Base-by-base conservation (phyloP, 768 basidiomycete genomes). In the Leccinum fibrillosum region DNA sequence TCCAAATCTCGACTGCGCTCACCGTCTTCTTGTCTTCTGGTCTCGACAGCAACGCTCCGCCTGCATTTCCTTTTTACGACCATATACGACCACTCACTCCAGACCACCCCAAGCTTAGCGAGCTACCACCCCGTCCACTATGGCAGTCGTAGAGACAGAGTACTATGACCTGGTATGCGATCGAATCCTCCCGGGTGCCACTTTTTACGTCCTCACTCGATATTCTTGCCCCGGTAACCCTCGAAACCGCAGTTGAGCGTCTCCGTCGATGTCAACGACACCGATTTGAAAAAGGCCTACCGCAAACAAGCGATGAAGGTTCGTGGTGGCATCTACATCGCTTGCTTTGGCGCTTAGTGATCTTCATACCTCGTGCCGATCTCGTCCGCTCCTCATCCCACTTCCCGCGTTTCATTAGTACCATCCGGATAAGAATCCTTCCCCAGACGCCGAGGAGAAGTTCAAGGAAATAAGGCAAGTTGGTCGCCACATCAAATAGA, bases 391-490 rank as follows among this genome's bases (percentile, higher is more conserved):
- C 37, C 3, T 35, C 26, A 42, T 53, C n/a, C 19, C 55, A 30
- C 45, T 35, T 58, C 47, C n/a, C 11, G 42, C 19, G 13, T 50
- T 58, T 39, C n/a, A 19, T 32, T 64, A 94, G 90, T 96, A 88
- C 70, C 94, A 97, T 70, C 95, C 94, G 5, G 95, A 97, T 76
- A 97, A 96, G 82, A 98, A 98, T 68, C 81, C 85, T 7, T 89
- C 92, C 4, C 82, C 86, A n/a, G 92, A 93, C 66, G 97, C 96
- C 1, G 94, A 94, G 70, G 89, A 91, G 71, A 94, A 87, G 78
- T 99, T 99, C 79, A 96, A 98, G 75, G 92, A 97, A 49, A 92
- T 99, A 68, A 94, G 92, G 91, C 87, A 64, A 61, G 72, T 72
- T 42, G 53, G 19, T 54, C 44, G 54, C 62, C 64, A 49, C 34